Evolutionary conservation across 306 rosid species (phyloP).

Genomic region (Acacia confusa): DNA sequence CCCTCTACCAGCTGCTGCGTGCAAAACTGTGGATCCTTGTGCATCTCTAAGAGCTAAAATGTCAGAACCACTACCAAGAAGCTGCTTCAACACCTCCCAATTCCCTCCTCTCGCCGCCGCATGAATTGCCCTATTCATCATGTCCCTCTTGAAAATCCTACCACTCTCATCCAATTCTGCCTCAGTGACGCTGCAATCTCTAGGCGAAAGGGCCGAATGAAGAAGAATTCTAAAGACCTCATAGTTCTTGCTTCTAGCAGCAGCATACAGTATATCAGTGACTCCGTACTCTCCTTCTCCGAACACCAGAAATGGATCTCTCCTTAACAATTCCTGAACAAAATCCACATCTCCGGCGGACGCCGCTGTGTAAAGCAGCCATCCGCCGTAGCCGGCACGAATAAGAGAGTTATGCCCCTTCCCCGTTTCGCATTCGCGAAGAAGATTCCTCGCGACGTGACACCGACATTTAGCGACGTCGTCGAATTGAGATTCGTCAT

Average conservation of each 20-base stretch:
- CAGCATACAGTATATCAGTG: constrained; percentile 80
- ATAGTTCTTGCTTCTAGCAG: constrained; percentile 67
- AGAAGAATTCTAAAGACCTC: constrained; percentile 65
- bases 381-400: constrained; percentile 92
- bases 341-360: constrained; percentile 80
- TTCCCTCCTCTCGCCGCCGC: constrained; percentile 92
- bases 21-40: constrained; percentile 70
- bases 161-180: constrained; percentile 41
- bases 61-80: constrained; percentile 45
- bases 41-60: constrained; percentile 58
- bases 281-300: constrained; percentile 95
- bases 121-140: constrained; percentile 77
- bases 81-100: constrained; percentile 61
- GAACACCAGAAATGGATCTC: constrained; percentile 66
- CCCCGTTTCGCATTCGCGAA: constrained; percentile 51
- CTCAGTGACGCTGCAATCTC: constrained; percentile 37
- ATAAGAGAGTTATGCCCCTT: constrained; percentile 61
- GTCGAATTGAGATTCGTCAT: constrained; percentile 59
- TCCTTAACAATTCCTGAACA: constrained; percentile 53
- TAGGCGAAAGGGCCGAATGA: constrained; percentile 52
- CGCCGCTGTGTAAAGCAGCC: constrained; percentile 97
- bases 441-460: constrained; percentile 63
- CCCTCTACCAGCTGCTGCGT: constrained; percentile 80
- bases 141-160: constrained; percentile 56
- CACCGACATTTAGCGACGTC: constrained; percentile 74